Evolutionary conservation across 2,329 filamentous ascomycete genomes (phyloP), one percentile per base, ranked within the genome.

Genomic region (Colletotrichum destructivum): DNA sequence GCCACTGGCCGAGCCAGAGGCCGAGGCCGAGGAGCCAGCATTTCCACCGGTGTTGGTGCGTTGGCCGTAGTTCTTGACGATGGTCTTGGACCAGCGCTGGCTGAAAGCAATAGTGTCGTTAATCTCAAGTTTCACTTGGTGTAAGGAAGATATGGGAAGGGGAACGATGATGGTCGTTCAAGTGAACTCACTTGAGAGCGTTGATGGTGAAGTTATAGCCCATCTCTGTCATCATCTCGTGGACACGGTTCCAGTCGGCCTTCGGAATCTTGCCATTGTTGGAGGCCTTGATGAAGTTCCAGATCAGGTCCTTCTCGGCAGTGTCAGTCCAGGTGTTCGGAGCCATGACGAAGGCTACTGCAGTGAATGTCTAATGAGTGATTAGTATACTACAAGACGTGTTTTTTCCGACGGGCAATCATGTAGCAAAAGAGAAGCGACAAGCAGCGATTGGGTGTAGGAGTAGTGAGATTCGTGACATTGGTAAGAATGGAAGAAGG

Each of bases 281-380:
- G 62, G 73, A 76, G 63, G 40, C 23, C 16, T 64, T 57, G 18
- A 82, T 78, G 62, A 83, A 74, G 59, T 82, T 78, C 49, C 83
- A 77, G 72, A 79, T 82, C 69, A 84, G 81, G 61, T 84, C 82
- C 9, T 78, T 79, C 75, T 84, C 81, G n/a, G 79, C 80, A 16
- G 73, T 63, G 23, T 73, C 67, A 16, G 79, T 79, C 82, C 82
- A 84, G 18, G 8, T 12, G 52, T 66, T 66, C 1, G 62, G 54
- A 7, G 52, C 52, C 52, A 66, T 66, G 42, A 40, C 26, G 52
- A 9, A 31, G 12, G 26, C 6, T 31, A 40, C 8, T 57, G 4
- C n/a, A n/a, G 11, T 26, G 21, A 18, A n/a, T 42, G 2, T 11
- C 55, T 57, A 3, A 42, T 35, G 15, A 4, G 7, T 18, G n/a